Base-by-base conservation (phyloP, 805 yeast species). In the Saturnispora gosingensis region DNA sequence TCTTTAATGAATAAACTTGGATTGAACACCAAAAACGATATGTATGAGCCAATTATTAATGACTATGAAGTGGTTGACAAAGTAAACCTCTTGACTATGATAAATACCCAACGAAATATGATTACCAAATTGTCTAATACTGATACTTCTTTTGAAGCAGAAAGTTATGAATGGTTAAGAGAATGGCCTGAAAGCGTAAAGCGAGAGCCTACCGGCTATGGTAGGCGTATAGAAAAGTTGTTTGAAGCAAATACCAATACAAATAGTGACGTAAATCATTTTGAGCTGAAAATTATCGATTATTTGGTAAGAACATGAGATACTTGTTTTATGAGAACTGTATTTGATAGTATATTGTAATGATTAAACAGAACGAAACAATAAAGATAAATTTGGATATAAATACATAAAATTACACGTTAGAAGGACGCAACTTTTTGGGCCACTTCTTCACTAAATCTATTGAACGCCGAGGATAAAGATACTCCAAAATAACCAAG, bases 391-490 rank as follows among this genome's bases (percentile, higher is more conserved):
- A 25, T 25, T 36, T 20, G 22, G 18, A 30, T n/a, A 30, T 30
- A 13, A 32, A 27, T 40, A 40, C 25, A 24, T 40, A 40, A 24
- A 40, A 40, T 40, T 40, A 40, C 28, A 22, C 20, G 5, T 40
- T 40, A 24, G 22, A 5, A 8, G 44, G 28, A 40, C n/a, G 30
- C 22, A 16, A 6, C 39, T 47, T 47, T 16, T 58, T 67, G 1
- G 89, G 96, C 97, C 97, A 90, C 65, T 89, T 88, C 2, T 75
- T 69, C 0, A 82, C 96, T 47, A 65, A 59, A 59, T 93, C 97
- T n/a, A 93, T 85, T 20, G 73, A 67, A 1, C 70, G 72, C 16
- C 74, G 69, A 0, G 98, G 98, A 60, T 76, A 83, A 44, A 80
- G 61, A 76, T 80, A 79, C 58, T 88, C 93, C 54, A 93, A 69